These are phyloP conservation scores for Globisporangium heterothallicum DNA, from an alignment of 352 stramenopile species.

Conservation along the genomic window DNA sequence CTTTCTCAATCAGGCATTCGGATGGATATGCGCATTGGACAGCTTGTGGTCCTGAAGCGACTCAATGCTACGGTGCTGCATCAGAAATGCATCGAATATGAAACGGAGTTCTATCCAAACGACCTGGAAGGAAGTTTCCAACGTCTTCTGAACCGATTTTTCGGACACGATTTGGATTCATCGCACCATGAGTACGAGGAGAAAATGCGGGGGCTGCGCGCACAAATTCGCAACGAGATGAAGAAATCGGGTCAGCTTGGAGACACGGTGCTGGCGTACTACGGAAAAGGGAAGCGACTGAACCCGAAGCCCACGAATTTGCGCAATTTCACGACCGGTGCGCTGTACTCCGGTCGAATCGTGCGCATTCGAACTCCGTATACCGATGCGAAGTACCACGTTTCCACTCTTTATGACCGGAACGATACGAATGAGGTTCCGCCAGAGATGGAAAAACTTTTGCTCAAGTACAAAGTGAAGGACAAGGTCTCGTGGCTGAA, in stretches of 20 bases:
- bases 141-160: conserved; percentile 58
- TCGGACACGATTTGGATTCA: conserved; percentile 31
- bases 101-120: conserved; percentile 47
- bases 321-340: conserved; percentile 36
- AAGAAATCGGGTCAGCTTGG: conserved; percentile 42
- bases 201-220: conserved; percentile 30
- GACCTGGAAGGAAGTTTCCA: conserved; percentile 75
- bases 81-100: conserved; percentile 54
- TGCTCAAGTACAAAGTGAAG: conserved; percentile 45
- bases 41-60: conserved; percentile 50
- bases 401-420: conserved; percentile 36
- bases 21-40: conserved; percentile 42
- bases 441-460: conserved; percentile 22
- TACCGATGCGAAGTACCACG: conserved; percentile 36
- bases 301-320: conserved; percentile 42
- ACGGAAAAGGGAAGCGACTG: conserved; percentile 34
- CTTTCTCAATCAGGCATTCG: conserved; percentile 39
- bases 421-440: conserved; percentile 27
- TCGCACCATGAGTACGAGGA: conserved; percentile 39
- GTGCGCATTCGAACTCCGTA: conserved; percentile 52
- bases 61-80: conserved; percentile 51
- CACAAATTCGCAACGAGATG: conserved; percentile 42
- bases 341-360: conserved; percentile 47
- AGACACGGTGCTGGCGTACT: conserved; percentile 62
- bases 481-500: conserved; percentile 49